A percentile compares a stretch with the other conserved stretches of the same genome.
phyloP scores from a whole-genome alignment of 2,329 filamentous ascomycete species.

The Cladophialophora exuberans region DNA sequence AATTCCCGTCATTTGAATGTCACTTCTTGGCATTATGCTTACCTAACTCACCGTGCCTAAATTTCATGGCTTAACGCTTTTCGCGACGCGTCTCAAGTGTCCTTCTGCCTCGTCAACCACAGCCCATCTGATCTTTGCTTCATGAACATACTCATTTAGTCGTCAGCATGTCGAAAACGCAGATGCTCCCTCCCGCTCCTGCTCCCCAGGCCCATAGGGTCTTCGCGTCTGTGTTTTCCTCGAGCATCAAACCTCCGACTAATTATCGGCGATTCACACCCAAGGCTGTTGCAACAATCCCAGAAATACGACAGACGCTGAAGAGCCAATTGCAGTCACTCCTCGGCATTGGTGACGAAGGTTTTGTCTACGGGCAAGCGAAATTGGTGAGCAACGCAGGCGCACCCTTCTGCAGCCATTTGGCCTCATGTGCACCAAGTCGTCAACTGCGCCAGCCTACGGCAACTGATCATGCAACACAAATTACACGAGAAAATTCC shows the following conservation, averaged over 20 bases:
- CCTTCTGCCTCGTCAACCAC: no score
- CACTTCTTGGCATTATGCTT: no score
- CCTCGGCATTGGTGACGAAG: slow-evolving; percentile 26
- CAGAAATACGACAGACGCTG: slow-evolving; percentile 15
- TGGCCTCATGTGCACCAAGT: slow-evolving; percentile 17
- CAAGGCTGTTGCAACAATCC: slow-evolving; percentile 6
- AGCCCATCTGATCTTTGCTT: no score
- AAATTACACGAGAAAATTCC: slow-evolving; percentile 14
- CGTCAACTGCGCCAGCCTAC: slow-evolving; percentile 24
- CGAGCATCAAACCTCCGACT: slow-evolving; percentile 18
- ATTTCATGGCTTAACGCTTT: no score
- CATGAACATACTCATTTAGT: no score
- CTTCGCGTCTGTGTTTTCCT: slow-evolving; percentile 28
- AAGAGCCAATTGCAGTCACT: slow-evolving; percentile 16
- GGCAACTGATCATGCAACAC: slow-evolving; percentile 13
- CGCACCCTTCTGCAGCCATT: slow-evolving; percentile 22
- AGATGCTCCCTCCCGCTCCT: background rate
- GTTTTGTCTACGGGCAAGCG: slow-evolving; percentile 19
- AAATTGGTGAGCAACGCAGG: slow-evolving; percentile 6
- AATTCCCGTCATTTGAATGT: no score
- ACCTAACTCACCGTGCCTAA: no score
- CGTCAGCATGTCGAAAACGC: slow-evolving; percentile 10
- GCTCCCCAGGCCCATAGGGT: background rate
- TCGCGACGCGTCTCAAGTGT: no score
- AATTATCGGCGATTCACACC: slow-evolving; percentile 17